Evolutionary conservation across 2,329 filamentous ascomycete genomes (phyloP), one percentile per base, ranked within the genome.

Genomic region (Phialemoniopsis sp.): DNA sequence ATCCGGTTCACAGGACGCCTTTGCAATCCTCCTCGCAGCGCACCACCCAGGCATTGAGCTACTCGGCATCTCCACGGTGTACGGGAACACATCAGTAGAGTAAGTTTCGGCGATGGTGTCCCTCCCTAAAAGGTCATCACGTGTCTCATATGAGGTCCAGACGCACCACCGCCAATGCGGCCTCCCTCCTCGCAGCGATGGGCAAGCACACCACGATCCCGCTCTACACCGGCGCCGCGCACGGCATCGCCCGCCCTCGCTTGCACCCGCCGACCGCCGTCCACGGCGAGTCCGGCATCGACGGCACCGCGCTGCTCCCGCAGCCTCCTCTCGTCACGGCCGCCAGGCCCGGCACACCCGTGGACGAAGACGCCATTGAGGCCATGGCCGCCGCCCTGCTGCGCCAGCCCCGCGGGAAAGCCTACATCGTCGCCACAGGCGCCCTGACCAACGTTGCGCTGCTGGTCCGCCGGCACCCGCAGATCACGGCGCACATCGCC

Each of bases 391-490:
- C 8, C 6, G 16, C 34, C n/a, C n/a, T n/a, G n/a, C n/a, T n/a
- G n/a, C n/a, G n/a, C n/a, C n/a, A 35, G 34, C 34, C 34, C n/a
- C 18, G 18, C 34, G 34, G 5, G 10, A n/a, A 18, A 14, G 34
- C 34, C 15, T 35, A 8, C 19, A 10, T 35, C 16, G 34, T 35
- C 18, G 34, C 34, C 34, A 35, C 34, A 21, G 34, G 34, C 18
- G 13, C 34, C 3, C 19, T 35, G 6, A 35, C 16, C 18, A 35
- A 35, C 13, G 34, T 35, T n/a, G 34, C 12, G 4, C 17, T 18
- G 8, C 34, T 35, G 5, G 9, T 35, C 18, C 15, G n/a, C 7
- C n/a, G 9, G 4, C 16, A 19, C 13, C 34, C 34, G 15, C 8
- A 28, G 17, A 21, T 35, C 15, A 21, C 19, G 12, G 19, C 10